A percentile compares a stretch with the other conserved stretches of the same genome.
These are phyloP conservation scores for Zygnema circumcarinatum DNA, from an alignment of 139 green algal species.

Conservation along the genomic window DNA sequence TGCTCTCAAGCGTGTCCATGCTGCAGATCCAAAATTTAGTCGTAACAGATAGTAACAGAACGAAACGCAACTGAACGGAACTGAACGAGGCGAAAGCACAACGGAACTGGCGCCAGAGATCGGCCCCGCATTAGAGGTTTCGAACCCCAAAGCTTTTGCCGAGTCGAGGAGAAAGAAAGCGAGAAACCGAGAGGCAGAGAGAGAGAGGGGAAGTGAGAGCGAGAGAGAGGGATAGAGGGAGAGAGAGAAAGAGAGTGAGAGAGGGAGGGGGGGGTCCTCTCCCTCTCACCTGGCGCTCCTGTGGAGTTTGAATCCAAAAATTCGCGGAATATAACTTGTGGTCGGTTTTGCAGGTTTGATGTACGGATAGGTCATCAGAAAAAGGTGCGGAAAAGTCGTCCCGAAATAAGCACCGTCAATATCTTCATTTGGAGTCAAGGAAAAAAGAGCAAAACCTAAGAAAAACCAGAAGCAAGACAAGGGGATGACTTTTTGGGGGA, in stretches of 20 bases:
- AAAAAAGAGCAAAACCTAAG: background rate
- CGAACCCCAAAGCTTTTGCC: no score
- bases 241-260: background rate
- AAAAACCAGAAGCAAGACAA: no score
- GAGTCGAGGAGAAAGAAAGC: background rate
- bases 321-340: conserved; percentile 78
- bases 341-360: conserved; percentile 72
- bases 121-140: no score
- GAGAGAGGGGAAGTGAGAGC: background rate
- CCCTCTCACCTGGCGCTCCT: conserved; percentile 45
- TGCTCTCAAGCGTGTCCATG: no score
- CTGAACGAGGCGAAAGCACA: no score
- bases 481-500: background rate
- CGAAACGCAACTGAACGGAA: no score
- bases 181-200: background rate
- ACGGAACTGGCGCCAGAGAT: no score
- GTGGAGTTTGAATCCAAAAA: conserved; percentile 97
- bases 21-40: no score
- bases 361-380: conserved; percentile 91
- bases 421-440: conserved; percentile 36
- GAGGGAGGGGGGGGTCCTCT: background rate
- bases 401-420: conserved; percentile 95
- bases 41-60: no score
- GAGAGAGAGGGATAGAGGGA: background rate
- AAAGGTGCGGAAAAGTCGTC: conserved; percentile 94